A percentile compares a stretch with the other conserved stretches of the same genome.
Evolutionary conservation across 176 grass and related monocot species (phyloP).

Genomic region (Elymus sibiricus): DNA sequence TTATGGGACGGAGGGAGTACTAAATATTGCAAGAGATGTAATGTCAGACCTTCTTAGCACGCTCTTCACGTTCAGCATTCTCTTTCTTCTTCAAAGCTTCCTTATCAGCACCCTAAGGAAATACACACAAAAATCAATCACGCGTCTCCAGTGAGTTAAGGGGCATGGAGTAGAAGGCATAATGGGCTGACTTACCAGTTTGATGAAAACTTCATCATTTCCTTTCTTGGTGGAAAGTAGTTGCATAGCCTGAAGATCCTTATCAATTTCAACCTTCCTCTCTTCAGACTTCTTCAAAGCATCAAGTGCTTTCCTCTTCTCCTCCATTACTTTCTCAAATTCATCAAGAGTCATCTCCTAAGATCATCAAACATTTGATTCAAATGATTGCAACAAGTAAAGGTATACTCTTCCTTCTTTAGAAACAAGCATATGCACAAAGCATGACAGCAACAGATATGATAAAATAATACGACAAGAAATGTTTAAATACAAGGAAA

Average conservation of each 20-base stretch:
- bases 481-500: background rate
- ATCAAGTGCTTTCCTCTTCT: conserved; percentile 72
- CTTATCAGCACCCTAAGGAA: conserved; percentile 72
- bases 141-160: background rate
- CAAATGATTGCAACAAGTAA: background rate
- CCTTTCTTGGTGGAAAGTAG: conserved; percentile 68
- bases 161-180: background rate
- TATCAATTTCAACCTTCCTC: conserved; percentile 92
- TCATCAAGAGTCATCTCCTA: conserved; percentile 98
- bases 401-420: background rate
- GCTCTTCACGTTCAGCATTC: conserved; percentile 83
- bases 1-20: too few species aligned
- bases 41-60: conserved; percentile 57
- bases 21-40: background rate
- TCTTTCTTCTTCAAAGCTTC: conserved; percentile 87
- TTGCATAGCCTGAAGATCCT: conserved; percentile 80
- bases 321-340: conserved; percentile 91
- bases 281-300: conserved; percentile 73
- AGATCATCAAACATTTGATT: conserved; percentile 18
- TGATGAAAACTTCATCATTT: conserved; percentile 71
- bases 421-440: background rate
- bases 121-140: background rate
- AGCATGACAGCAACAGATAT: background rate
- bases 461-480: background rate
- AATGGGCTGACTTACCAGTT: conserved; percentile 45